Conservation (phyloP, 2,329 filamentous ascomycete species). For the Lecanicillium sp. region DNA sequence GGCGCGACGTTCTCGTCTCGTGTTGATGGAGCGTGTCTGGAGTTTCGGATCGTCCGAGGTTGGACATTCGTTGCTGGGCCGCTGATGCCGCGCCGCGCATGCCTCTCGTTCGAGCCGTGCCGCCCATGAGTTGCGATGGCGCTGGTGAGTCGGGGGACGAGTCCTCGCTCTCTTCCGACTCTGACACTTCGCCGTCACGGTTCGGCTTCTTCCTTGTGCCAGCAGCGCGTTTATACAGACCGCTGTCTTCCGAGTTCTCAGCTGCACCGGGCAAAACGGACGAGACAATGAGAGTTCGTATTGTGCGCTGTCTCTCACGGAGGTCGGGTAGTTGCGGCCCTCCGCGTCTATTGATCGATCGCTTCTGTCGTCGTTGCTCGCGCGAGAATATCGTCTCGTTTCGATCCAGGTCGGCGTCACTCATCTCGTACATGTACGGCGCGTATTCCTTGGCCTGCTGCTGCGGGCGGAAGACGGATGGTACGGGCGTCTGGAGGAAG, state of each 20-base stretch:
- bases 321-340: constrained; percentile 92
- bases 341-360: constrained; percentile 87
- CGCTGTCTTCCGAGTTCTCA: constrained; percentile 70
- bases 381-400: constrained; percentile 89
- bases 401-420: constrained; percentile 79
- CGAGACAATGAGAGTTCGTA: constrained; percentile 85
- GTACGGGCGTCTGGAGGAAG: constrained; percentile 78
- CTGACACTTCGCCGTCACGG: constrained; percentile 65
- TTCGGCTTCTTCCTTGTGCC: constrained; percentile 48
- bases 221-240: constrained; percentile 73
- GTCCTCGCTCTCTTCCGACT: constrained; percentile 88
- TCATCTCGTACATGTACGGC: constrained; percentile 90
- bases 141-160: constrained; percentile 82
- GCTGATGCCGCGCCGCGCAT: constrained; percentile 84
- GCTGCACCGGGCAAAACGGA: constrained; percentile 87
- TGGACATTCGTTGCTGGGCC: constrained; percentile 81
- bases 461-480: constrained; percentile 78
- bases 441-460: constrained; percentile 91
- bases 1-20: constrained; percentile 63
- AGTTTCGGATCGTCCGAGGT: constrained; percentile 76
- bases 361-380: constrained; percentile 89
- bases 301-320: constrained; percentile 87
- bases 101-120: constrained; percentile 77
- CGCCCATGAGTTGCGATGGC: constrained; percentile 59
- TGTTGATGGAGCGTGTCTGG: constrained; percentile 69